Evolutionary conservation across 148 eudicot species (phyloP), one percentile per base, ranked within the genome.

Genomic region (Cornus controversa): DNA sequence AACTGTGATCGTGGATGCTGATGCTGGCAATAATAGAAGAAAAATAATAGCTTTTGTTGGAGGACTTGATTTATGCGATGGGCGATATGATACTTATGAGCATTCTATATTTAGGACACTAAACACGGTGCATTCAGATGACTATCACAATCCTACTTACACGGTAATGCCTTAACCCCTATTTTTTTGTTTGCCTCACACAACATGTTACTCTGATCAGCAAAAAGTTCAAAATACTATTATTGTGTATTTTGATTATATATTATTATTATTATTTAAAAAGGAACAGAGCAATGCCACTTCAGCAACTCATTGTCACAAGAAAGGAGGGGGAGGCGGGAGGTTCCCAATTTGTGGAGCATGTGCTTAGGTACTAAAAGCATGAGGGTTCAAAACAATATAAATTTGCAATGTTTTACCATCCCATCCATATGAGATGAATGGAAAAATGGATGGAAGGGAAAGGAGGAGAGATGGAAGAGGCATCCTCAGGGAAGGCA

Each of bases 1-100:
- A 80, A 89, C 92, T 31, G 93, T 96, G 77, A 78, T 96, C 57
- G 91, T 96, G 36, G 99, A 96, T 81, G 92, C 90, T 82, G 95
- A 92, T 82, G 97, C 97, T 74, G 97, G 98, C 64, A 79, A 90
- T 76, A 84, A 81, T 78, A 82, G 74, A 87, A 90, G 99, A 81
- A 93, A 80, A 86, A 90, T 96, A 67, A 40, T 88, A 63, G 89
- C 97, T 70, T 96, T 96, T 84, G 80, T 96, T 10, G 99, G 99
- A 5, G 99, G 99, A 47, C 91, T 96, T 53, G 99, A 96, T 77
- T 82, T 93, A 67, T 96, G 99, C 84, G 92, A 96, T 70, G 98
- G 99, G 26, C 80, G 98, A 86, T 96, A 96, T 84, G 99, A 96
- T 83, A 89, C 89, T 66, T 97, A 98, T 6, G 77, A 80, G 20